Conservation (phyloP, 768 basidiomycete species). For the Austroboletus eburneus region DNA sequence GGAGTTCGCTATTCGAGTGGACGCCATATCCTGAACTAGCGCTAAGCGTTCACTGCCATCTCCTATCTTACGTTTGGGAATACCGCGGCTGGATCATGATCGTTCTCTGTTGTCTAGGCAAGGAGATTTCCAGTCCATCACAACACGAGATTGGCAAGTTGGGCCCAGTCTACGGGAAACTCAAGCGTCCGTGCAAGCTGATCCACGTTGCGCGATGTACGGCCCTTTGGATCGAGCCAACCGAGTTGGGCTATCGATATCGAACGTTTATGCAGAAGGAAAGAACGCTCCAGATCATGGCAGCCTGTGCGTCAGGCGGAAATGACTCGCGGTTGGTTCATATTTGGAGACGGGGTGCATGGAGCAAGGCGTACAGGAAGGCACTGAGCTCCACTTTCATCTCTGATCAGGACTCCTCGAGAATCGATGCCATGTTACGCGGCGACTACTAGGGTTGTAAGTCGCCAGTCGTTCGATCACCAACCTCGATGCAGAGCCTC, state of each 20-base stretch:
- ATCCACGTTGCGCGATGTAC: conserved; percentile 9
- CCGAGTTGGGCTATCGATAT: conserved; percentile 1
- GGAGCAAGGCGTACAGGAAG: background rate
- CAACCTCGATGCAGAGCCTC: background rate
- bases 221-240: background rate
- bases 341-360: background rate
- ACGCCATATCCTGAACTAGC: background rate
- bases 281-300: background rate
- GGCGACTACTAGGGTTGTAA: background rate
- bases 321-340: conserved; percentile 2
- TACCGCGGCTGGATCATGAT: background rate
- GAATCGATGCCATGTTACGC: conserved; percentile 1
- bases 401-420: background rate
- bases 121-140: conserved; percentile 6
- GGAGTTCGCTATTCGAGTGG: background rate
- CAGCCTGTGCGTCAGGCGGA: conserved; percentile 12
- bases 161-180: conserved; percentile 1
- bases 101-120: background rate
- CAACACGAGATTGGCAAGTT: conserved; percentile 11
- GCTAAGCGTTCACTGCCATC: conserved; percentile 4
- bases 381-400: background rate
- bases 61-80: conserved; percentile 6
- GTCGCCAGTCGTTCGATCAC: background rate
- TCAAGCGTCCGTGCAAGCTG: conserved; percentile 3
- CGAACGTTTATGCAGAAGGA: conserved; percentile 1